phyloP scores from a whole-genome alignment of 495 filamentous ascomycete species.

The Poronia punctata region DNA sequence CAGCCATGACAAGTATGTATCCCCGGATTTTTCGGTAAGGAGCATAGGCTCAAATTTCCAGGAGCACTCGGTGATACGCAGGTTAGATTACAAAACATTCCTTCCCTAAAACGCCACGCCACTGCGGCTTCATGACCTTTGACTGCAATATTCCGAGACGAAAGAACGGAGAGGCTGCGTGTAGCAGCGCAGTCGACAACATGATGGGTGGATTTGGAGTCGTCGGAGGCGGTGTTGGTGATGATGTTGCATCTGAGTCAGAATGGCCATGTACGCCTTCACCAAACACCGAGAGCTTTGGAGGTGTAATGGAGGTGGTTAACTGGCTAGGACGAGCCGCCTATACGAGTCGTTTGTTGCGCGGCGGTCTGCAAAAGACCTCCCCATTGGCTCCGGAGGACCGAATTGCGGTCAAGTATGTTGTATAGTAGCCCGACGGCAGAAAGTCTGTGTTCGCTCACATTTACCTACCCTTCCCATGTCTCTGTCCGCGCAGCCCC shows the following conservation, averaged over 20 bases:
- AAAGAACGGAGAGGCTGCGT: too few relatives aligned
- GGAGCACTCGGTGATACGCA: not conserved
- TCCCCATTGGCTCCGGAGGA: constrained; percentile 23
- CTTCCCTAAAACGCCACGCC: constrained; percentile 3
- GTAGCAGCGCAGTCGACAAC: constrained; percentile 4
- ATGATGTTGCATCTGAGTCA: constrained; percentile 28
- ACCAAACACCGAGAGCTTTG: constrained; percentile 23
- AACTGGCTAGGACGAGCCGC: constrained; percentile 11
- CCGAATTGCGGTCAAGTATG: constrained; percentile 24
- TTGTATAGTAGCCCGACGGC: constrained; percentile 1
- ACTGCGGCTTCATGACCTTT: too few relatives aligned
- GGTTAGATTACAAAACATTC: not conserved
- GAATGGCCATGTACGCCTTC: constrained; percentile 10
- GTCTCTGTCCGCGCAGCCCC: not conserved
- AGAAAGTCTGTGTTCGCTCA: not conserved
- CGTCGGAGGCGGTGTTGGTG: constrained; percentile 14
- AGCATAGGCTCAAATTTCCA: not conserved
- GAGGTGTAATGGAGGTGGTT: constrained; percentile 1
- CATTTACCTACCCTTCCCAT: constrained; percentile 2
- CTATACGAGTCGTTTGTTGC: constrained; percentile 19
- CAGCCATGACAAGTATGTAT: constrained; percentile 9
- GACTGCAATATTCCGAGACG: too few relatives aligned
- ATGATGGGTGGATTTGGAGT: constrained; percentile 1
- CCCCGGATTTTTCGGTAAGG: constrained; percentile 3
- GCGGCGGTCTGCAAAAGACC: constrained; percentile 21